Conservation (phyloP, 495 filamentous ascomycete genomes). For the Terfezia boudieri region DNA sequence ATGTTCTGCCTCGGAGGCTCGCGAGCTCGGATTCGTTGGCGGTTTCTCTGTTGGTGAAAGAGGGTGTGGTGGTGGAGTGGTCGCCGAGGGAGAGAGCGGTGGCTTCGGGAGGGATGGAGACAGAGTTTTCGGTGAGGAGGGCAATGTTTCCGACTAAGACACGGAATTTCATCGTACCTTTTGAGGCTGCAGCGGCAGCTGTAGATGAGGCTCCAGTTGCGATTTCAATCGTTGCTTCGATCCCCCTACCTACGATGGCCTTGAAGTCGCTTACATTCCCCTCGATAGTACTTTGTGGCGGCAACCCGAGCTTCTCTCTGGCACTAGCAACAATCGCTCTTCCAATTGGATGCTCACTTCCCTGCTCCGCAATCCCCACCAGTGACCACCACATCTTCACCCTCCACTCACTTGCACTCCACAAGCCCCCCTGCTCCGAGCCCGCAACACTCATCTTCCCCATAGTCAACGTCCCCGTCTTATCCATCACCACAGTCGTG, state of each 20-base stretch:
- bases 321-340: conserved; percentile 57
- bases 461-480: conserved; percentile 87
- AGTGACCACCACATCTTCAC: conserved; percentile 79
- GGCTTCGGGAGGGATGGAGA: conserved; percentile 41
- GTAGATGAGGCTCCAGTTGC: conserved; percentile 25
- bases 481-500: conserved; percentile 91
- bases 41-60: conserved; percentile 12
- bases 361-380: conserved; percentile 78
- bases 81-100: conserved; percentile 23
- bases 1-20: conserved; percentile 46
- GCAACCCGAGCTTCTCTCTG: conserved; percentile 47
- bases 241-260: conserved; percentile 62
- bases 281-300: conserved; percentile 49
- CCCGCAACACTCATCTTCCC: conserved; percentile 84
- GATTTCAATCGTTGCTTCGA: conserved; percentile 48
- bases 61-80: conserved; percentile 25
- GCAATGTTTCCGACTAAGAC: conserved; percentile 64
- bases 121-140: conserved; percentile 46
- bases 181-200: background rate
- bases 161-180: conserved; percentile 30
- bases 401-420: conserved; percentile 42
- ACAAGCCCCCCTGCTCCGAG: conserved; percentile 38
- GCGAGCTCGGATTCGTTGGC: conserved; percentile 11
- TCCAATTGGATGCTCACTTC: conserved; percentile 86
- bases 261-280: conserved; percentile 70